phyloP scores from a whole-genome alignment of 1,139 yeast species.

The Entelexis sorbosivorans region DNA sequence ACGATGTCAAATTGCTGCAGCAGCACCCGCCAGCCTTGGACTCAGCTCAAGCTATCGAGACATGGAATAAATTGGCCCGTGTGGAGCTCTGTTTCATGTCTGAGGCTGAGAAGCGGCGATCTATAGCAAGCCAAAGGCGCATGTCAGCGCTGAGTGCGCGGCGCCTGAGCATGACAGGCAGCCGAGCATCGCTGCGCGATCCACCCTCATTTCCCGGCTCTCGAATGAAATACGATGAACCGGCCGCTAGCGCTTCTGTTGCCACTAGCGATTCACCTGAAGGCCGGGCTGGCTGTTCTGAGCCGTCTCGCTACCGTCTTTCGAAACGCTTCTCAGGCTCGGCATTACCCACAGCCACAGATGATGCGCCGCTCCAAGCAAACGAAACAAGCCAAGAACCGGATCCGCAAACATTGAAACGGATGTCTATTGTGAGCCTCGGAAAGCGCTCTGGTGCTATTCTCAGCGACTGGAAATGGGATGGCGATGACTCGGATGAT shows the following conservation, averaged over 20 bases:
- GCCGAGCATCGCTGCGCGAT: neutral
- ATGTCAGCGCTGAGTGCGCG: constrained; percentile 9
- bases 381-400: too few species aligned
- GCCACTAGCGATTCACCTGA: too few species aligned
- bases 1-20: constrained; percentile 3
- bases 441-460: constrained; percentile 4
- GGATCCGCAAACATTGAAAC: neutral
- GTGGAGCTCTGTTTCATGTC: constrained; percentile 6
- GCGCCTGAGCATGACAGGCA: neutral
- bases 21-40: neutral
- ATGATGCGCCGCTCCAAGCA: too few species aligned
- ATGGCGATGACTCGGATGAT: neutral
- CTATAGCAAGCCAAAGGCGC: constrained; percentile 9
- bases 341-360: too few species aligned
- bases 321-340: neutral
- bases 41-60: neutral
- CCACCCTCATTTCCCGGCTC: neutral
- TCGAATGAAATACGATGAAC: too few species aligned
- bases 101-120: neutral
- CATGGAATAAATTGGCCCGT: constrained; percentile 13
- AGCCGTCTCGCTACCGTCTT: neutral
- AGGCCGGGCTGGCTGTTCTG: neutral
- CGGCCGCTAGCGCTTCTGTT: neutral
- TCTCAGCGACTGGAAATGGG: constrained; percentile 1
- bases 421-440: neutral